A percentile compares a stretch with the other conserved stretches of the same genome.
Conservation (phyloP, 148 eudicot genomes). For the Fallopia convolvulus region DNA sequence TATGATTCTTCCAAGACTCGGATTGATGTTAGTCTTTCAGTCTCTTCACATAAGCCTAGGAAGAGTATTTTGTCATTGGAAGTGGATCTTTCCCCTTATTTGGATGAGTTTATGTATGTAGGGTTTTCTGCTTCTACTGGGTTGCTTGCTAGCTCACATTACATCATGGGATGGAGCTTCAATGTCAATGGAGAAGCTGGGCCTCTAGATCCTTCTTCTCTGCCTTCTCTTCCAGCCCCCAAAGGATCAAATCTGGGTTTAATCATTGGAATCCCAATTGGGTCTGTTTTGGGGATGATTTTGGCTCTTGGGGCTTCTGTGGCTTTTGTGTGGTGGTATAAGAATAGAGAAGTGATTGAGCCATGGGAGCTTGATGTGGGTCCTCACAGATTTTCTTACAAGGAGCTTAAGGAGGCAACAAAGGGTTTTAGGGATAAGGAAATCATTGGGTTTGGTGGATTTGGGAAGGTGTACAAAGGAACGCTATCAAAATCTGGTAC, state of each 20-base stretch:
- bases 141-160: conserved; percentile 65
- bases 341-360: conserved; percentile 60
- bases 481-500: conserved; percentile 33
- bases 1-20: conserved; percentile 36
- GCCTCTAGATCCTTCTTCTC: conserved; percentile 41
- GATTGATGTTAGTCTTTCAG: conserved; percentile 55
- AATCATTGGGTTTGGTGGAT: conserved; percentile 75
- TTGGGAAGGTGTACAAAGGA: conserved; percentile 77
- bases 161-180: conserved; percentile 71
- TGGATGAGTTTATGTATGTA: conserved; percentile 56
- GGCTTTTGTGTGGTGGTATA: conserved; percentile 32
- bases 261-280: conserved; percentile 30
- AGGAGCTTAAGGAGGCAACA: conserved; percentile 69
- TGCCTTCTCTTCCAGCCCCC: conserved; percentile 42
- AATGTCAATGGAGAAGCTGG: conserved; percentile 50
- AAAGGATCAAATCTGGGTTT: conserved; percentile 27
- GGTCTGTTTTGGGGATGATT: conserved; percentile 23
- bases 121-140: conserved; percentile 87
- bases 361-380: conserved; percentile 76
- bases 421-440: conserved; percentile 54
- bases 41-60: conserved; percentile 34
- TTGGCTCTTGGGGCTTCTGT: conserved; percentile 18
- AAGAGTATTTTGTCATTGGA: conserved; percentile 39
- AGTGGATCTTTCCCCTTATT: conserved; percentile 46
- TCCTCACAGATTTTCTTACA: conserved; percentile 61